phyloP scores from a whole-genome alignment of 345 rosid genomes.

The Hirschfeldia incana region DNA sequence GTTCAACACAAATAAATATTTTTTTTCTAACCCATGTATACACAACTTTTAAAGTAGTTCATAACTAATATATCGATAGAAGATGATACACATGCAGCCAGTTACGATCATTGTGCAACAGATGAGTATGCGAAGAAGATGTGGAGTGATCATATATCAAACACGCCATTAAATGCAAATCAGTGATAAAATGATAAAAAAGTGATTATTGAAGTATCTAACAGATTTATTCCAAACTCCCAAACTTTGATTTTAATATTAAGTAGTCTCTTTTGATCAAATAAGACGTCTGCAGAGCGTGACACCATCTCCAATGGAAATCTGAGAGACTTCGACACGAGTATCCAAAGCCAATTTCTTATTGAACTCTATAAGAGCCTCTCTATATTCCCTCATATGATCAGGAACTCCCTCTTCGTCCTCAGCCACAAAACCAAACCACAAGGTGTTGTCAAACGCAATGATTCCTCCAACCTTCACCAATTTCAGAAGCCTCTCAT shows the following conservation, averaged over 20 bases:
- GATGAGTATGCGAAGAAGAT: background rate
- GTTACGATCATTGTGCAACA: background rate
- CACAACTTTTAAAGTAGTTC: too few relatives aligned
- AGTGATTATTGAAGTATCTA: background rate
- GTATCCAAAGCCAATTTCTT: slow-evolving; percentile 42
- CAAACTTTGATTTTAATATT: background rate
- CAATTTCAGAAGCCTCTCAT: slow-evolving; percentile 47
- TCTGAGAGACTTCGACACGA: slow-evolving; percentile 47
- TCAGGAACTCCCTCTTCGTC: slow-evolving; percentile 40
- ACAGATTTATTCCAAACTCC: background rate
- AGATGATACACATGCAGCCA: background rate
- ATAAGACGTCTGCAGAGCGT: slow-evolving; percentile 47
- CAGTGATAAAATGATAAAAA: background rate
- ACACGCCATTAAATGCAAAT: background rate
- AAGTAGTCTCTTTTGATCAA: background rate
- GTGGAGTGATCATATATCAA: background rate
- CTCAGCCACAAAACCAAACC: slow-evolving; percentile 45
- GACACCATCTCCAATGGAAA: slow-evolving; percentile 61
- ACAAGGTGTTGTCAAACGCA: slow-evolving; percentile 63
- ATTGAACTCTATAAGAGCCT: slow-evolving; percentile 43
- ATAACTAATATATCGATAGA: background rate
- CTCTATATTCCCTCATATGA: slow-evolving; percentile 18
- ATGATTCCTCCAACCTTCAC: slow-evolving; percentile 56
- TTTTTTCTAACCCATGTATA: too few relatives aligned
- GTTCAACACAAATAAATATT: background rate